phyloP scores from a whole-genome alignment of 805 yeast species.

The Kuraishia piskuri region DNA sequence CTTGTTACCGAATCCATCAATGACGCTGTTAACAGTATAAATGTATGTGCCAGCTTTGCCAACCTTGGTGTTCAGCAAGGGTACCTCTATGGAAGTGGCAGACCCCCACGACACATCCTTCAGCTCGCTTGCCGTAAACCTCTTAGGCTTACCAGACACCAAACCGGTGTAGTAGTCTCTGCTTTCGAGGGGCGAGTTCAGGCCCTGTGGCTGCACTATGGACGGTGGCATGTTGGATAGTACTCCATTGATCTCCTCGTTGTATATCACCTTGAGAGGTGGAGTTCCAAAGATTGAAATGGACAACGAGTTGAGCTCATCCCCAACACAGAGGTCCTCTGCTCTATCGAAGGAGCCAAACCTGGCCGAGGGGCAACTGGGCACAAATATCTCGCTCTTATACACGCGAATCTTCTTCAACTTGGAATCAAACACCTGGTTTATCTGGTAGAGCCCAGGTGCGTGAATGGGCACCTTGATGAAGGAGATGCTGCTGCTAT shows the following conservation, averaged over 20 bases:
- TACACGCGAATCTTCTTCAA: slow-evolving; percentile 49
- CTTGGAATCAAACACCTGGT: slow-evolving; percentile 52
- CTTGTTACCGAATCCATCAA: slow-evolving; percentile 60
- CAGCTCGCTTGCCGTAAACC: slow-evolving; percentile 24
- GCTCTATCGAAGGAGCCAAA: slow-evolving; percentile 25
- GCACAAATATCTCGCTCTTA: slow-evolving; percentile 55
- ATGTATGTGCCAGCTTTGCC: slow-evolving; percentile 40
- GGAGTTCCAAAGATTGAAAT: slow-evolving; percentile 67
- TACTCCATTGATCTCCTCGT: slow-evolving; percentile 31
- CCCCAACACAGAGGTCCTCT: slow-evolving; percentile 58
- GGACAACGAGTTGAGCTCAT: slow-evolving; percentile 31
- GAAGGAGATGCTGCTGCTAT: slow-evolving; percentile 39
- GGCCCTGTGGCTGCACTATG: slow-evolving; percentile 34
- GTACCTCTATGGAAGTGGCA: slow-evolving; percentile 16
- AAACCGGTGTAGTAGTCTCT: slow-evolving; percentile 18
- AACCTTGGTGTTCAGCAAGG: slow-evolving; percentile 16
- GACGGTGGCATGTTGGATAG: slow-evolving; percentile 19
- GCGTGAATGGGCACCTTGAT: slow-evolving; percentile 54
- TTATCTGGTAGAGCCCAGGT: slow-evolving; percentile 74
- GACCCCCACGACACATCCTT: slow-evolving; percentile 29
- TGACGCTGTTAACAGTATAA: slow-evolving; percentile 48
- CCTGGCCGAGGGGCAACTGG: slow-evolving; percentile 70
- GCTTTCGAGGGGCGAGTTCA: slow-evolving; percentile 40
- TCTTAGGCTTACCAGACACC: slow-evolving; percentile 2
- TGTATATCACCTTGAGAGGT: slow-evolving; percentile 57